phyloP scores from a whole-genome alignment of 2,329 filamentous ascomycete species.

The Paraconiothyrium sp. region DNA sequence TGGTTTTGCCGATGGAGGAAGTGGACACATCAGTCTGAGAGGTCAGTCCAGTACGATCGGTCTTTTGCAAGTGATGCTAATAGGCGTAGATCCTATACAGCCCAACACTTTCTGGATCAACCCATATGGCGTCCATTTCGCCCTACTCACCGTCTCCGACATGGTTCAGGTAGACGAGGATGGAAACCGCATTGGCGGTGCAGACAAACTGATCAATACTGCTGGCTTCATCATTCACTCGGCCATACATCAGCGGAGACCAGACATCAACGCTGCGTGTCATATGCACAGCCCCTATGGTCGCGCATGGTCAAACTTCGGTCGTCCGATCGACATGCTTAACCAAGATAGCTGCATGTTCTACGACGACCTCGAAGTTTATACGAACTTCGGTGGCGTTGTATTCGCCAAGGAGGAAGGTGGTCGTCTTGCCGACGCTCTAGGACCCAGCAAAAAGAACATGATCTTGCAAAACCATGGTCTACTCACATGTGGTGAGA shows the following conservation, averaged over 20 bases:
- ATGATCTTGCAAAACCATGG: slow-evolving; percentile 57
- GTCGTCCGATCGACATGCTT: slow-evolving; percentile 55
- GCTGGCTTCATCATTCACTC: slow-evolving; percentile 60
- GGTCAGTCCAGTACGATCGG: slow-evolving; percentile 7
- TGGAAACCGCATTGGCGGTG: slow-evolving; percentile 55
- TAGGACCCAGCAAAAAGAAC: slow-evolving; percentile 52
- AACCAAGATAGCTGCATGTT: slow-evolving; percentile 57
- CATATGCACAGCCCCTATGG: slow-evolving; percentile 59
- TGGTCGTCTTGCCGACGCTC: slow-evolving; percentile 51
- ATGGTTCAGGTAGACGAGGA: slow-evolving; percentile 56
- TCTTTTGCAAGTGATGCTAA: slow-evolving; percentile 19
- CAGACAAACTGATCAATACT: slow-evolving; percentile 52
- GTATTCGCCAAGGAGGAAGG: slow-evolving; percentile 58
- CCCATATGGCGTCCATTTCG: slow-evolving; percentile 55
- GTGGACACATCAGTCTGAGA: slow-evolving; percentile 55
- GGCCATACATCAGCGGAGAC: slow-evolving; percentile 53
- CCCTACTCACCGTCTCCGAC: slow-evolving; percentile 56
- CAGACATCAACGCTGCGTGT: slow-evolving; percentile 57
- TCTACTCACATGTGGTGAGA: slow-evolving; percentile 54
- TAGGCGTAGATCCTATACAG: slow-evolving; percentile 46
- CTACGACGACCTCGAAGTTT: slow-evolving; percentile 47
- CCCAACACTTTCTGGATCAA: slow-evolving; percentile 53
- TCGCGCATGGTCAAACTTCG: slow-evolving; percentile 55
- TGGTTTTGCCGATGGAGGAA: slow-evolving; percentile 53
- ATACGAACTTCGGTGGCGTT: slow-evolving; percentile 58